phyloP scores from a whole-genome alignment of 768 basidiomycete species.

The Suillus placidus region DNA sequence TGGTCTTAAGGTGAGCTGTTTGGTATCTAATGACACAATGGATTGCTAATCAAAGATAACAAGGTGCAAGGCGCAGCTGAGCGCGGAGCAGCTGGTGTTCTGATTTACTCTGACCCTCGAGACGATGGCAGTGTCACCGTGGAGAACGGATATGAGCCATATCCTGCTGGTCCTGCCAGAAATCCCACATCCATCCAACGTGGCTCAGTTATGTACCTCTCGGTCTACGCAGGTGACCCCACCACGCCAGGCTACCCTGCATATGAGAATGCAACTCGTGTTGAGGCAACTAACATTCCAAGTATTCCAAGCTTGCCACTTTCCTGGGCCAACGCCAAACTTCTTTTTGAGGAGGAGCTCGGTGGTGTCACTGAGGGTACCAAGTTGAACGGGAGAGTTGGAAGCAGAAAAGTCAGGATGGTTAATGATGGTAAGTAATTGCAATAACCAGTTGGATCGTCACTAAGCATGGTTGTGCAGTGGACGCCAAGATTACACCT shows the following conservation, averaged over 20 bases:
- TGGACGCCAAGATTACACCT: constrained; percentile 78
- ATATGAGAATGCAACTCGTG: constrained; percentile 77
- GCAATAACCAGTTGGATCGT: neutral
- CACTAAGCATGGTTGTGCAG: constrained; percentile 34
- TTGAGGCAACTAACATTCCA: constrained; percentile 63
- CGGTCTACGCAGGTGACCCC: constrained; percentile 73
- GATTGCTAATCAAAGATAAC: constrained; percentile 16
- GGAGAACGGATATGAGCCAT: constrained; percentile 73
- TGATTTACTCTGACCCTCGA: constrained; percentile 86
- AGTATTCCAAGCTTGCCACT: constrained; percentile 87
- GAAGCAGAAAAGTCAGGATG: constrained; percentile 49
- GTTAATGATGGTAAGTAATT: constrained; percentile 53
- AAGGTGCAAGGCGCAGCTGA: constrained; percentile 85
- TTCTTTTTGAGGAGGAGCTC: constrained; percentile 60
- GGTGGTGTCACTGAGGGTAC: constrained; percentile 42
- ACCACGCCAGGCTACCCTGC: constrained; percentile 88
- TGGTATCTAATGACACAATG: constrained; percentile 22
- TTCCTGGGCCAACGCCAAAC: constrained; percentile 81
- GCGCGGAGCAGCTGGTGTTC: constrained; percentile 71
- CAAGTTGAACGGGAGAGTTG: constrained; percentile 51
- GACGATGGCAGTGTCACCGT: constrained; percentile 82
- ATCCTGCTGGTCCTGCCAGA: constrained; percentile 84
- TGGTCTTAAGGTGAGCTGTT: constrained; percentile 70
- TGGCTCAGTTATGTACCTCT: constrained; percentile 77
- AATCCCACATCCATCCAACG: constrained; percentile 85